These are phyloP conservation scores for Halophytophthora polymorphica DNA, from an alignment of 352 stramenopile species.

Conservation along the genomic window DNA sequence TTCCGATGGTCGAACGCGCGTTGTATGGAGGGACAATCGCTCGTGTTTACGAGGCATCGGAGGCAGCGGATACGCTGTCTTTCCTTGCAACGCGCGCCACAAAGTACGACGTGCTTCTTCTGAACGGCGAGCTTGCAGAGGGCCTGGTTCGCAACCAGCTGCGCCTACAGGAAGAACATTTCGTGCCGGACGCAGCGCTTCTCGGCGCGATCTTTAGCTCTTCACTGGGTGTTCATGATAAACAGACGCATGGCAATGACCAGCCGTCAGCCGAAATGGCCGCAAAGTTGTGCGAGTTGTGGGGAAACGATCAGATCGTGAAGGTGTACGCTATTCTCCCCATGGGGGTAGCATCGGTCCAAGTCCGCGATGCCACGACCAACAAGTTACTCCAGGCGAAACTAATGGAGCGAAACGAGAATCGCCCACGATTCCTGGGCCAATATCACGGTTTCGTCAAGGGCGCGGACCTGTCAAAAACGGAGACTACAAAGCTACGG, in stretches of 20 bases:
- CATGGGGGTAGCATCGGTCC: slow-evolving; percentile 22
- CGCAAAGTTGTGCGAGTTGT: slow-evolving; percentile 31
- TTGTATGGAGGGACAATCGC: slow-evolving; percentile 35
- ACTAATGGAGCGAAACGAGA: slow-evolving; percentile 28
- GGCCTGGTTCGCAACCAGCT: slow-evolving; percentile 31
- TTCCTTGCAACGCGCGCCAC: not conserved
- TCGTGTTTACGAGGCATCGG: slow-evolving; percentile 12
- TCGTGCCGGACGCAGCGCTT: slow-evolving; percentile 38
- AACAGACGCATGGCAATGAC: not conserved
- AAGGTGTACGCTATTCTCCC: slow-evolving; percentile 54
- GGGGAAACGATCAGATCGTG: slow-evolving; percentile 39
- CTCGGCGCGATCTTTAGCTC: slow-evolving; percentile 36
- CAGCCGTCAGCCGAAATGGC: slow-evolving; percentile 8
- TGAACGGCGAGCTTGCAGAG: slow-evolving; percentile 37
- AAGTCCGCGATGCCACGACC: slow-evolving; percentile 35
- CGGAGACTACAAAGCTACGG: slow-evolving; percentile 29
- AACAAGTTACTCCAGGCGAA: slow-evolving; percentile 35
- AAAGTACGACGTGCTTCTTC: slow-evolving; percentile 37
- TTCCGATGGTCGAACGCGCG: slow-evolving; percentile 16
- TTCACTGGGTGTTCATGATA: slow-evolving; percentile 19
- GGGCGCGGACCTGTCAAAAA: slow-evolving; percentile 22
- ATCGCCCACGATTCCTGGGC: slow-evolving; percentile 45
- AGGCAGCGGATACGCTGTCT: not conserved
- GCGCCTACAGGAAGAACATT: slow-evolving; percentile 31
- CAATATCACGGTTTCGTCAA: slow-evolving; percentile 60